phyloP scores from a whole-genome alignment of 2,329 filamentous ascomycete genomes.

The Cyclaneusma minus region DNA sequence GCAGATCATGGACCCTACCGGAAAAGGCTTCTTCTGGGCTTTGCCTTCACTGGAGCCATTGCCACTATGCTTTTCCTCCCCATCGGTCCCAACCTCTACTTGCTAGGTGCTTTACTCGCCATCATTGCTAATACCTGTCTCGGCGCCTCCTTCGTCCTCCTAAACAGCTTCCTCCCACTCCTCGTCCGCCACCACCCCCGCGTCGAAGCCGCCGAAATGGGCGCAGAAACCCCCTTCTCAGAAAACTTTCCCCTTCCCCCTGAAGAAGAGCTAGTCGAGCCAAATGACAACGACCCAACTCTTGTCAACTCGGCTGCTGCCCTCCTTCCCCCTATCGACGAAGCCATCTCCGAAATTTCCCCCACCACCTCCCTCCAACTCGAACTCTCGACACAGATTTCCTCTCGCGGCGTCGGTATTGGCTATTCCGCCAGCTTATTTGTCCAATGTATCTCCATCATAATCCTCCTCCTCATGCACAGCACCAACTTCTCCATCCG shows the following conservation, averaged over 20 bases:
- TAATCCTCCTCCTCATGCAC: conserved; percentile 55
- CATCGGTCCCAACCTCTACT: conserved; percentile 57
- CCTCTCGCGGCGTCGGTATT: conserved; percentile 82
- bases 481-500: conserved; percentile 77
- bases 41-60: conserved; percentile 67
- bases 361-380: conserved; percentile 55
- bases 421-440: conserved; percentile 80
- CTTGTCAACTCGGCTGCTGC: conserved; percentile 29
- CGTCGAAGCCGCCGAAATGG: no score
- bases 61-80: conserved; percentile 82
- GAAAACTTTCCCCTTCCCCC: no score
- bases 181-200: conserved; percentile 78
- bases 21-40: conserved; percentile 74
- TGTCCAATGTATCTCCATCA: conserved; percentile 67
- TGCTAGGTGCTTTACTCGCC: conserved; percentile 69
- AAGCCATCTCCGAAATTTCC: conserved; percentile 29
- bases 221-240: no score
- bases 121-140: conserved; percentile 89
- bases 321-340: conserved; percentile 21
- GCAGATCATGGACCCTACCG: conserved; percentile 89
- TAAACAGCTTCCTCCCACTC: conserved; percentile 89
- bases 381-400: conserved; percentile 75
- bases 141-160: conserved; percentile 82
- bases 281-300: conserved; percentile 3
- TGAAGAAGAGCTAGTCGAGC: conserved; percentile 4